These are phyloP conservation scores for Nepenthes alata DNA, from an alignment of 179 eudicot genomes.

Conservation along the genomic window DNA sequence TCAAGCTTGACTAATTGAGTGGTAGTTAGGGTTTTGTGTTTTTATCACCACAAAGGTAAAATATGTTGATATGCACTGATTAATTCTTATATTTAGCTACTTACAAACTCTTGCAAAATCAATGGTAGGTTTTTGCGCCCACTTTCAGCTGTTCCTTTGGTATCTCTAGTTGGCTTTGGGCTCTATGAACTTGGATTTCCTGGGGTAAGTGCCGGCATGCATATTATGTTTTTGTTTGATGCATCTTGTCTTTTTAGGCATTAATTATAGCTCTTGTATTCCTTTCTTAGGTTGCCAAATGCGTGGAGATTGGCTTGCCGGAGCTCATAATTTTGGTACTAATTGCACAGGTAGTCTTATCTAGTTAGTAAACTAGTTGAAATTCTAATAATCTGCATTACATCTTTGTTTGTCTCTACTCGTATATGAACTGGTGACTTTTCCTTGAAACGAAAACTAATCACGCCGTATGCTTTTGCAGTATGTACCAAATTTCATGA, in stretches of 20 bases:
- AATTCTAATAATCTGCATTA: no score
- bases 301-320: conserved; percentile 93
- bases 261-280: background rate
- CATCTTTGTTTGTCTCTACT: no score
- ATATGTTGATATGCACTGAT: background rate
- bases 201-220: conserved; percentile 28
- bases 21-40: background rate
- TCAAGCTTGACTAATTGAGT: background rate
- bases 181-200: conserved; percentile 83
- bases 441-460: no score
- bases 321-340: conserved; percentile 71
- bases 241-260: background rate
- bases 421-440: no score
- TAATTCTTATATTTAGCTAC: background rate
- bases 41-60: background rate
- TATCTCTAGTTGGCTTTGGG: conserved; percentile 88
- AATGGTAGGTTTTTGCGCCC: conserved; percentile 87
- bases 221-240: background rate
- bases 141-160: conserved; percentile 96
- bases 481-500: conserved; percentile 79
- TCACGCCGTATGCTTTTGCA: conserved; percentile 15
- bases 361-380: no score
- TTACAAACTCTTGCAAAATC: no score
- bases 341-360: conserved; percentile 56
- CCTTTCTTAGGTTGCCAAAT: conserved; percentile 60